phyloP scores from a whole-genome alignment of 2,329 filamentous ascomycete species.

The Diaporthe sp. region DNA sequence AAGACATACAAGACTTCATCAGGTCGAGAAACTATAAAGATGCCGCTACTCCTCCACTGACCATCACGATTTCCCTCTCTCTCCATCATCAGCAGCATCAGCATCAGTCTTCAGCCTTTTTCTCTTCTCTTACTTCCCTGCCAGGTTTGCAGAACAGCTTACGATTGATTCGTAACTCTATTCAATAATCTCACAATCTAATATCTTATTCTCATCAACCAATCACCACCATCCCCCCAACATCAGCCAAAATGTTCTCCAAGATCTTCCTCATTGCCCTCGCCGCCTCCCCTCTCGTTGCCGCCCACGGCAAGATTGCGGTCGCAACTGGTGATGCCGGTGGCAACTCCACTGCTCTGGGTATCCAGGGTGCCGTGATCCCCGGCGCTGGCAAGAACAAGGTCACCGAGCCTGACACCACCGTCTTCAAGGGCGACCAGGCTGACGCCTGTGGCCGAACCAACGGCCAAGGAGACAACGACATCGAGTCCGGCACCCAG shows the following conservation, averaged over 20 bases:
- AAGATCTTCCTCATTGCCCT: slow-evolving; percentile 41
- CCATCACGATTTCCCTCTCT: neutral
- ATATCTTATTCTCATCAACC: neutral
- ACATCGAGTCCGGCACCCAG: slow-evolving; percentile 46
- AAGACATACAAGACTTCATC: neutral
- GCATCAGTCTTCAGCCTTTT: slow-evolving; percentile 34
- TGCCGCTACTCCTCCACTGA: neutral
- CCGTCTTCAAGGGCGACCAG: slow-evolving; percentile 55
- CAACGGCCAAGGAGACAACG: slow-evolving; percentile 52
- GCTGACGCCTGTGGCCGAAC: slow-evolving; percentile 55
- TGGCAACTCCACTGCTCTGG: slow-evolving; percentile 55
- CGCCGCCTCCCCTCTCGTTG: slow-evolving; percentile 46
- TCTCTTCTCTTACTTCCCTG: slow-evolving; percentile 27
- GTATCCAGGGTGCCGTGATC: slow-evolving; percentile 51
- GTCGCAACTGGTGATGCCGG: slow-evolving; percentile 48
- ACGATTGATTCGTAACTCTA: slow-evolving; percentile 36
- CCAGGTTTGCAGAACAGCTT: slow-evolving; percentile 38
- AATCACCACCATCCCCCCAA: neutral
- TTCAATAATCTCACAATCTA: slow-evolving; percentile 17
- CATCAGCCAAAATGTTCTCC: slow-evolving; percentile 34
- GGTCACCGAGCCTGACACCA: slow-evolving; percentile 59
- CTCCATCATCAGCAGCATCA: slow-evolving; percentile 38
- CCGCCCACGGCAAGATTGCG: slow-evolving; percentile 47
- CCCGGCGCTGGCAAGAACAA: slow-evolving; percentile 42
- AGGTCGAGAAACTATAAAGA: slow-evolving; percentile 30